Base-by-base conservation (phyloP, 306 rosid species). In the Rosa multiflora region DNA sequence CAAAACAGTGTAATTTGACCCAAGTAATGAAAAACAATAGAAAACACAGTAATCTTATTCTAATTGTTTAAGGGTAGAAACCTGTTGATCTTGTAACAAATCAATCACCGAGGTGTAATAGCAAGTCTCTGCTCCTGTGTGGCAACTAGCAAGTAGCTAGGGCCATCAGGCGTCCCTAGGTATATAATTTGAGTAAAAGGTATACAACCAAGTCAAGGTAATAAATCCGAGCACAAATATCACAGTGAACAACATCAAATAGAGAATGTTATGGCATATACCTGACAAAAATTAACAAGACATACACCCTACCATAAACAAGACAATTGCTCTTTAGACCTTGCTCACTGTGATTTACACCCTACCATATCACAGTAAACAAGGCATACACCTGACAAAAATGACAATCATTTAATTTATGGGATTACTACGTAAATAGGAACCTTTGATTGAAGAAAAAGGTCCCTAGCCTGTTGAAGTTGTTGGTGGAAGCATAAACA, bases 151-250 rank as follows among this genome's bases (percentile, higher is more conserved):
- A 26, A 26, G 29, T 26, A 26, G 29, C 94, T 92, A 58, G 99
- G 98, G 14, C 98, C 99, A 86, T 90, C 91, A 73, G 98, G 98
- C 84, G 85, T 95, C 49, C 99, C 98, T 10, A 91, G 93, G 90
- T 95, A 95, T 77, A 95, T 91, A 63, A 95, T 90, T 98, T 92
- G 84, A 74, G 74, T 88, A 78, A 81, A 21, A 73, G 53, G 70
- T 43, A 26, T 26, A 26, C 46, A 1, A 77, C 17, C 14, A 67
- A 53, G 74, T 78, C 35, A 78, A 77, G 66, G 71, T 23, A 49
- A 67, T 29, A 39, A 43, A 43, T 48, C 23, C 39, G 40, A 51
- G 75, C 59, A 35, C 8, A 43, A 43, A 74, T 32, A 13, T 26
- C 29, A 26, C 29, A 26, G 29, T 26, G 29, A 26, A 26, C 29